These are phyloP conservation scores for Saccharomycopsis sp. DNA, from an alignment of 805 yeast genomes.

Conservation along the genomic window DNA sequence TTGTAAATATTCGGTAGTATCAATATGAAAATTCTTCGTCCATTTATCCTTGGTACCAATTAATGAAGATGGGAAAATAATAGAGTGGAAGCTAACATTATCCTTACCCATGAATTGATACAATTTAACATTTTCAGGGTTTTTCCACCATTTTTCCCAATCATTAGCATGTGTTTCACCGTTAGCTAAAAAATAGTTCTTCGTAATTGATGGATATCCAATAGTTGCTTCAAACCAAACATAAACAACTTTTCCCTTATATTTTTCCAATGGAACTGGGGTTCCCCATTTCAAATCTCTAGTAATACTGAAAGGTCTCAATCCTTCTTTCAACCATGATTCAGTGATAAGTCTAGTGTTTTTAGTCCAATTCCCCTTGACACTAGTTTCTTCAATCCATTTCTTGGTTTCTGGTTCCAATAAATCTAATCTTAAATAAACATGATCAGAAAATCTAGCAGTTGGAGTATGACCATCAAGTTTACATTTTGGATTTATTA, in stretches of 20 bases:
- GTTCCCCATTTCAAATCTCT: constrained; percentile 98
- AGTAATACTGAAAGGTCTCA: constrained; percentile 91
- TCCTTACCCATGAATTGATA: constrained; percentile 99
- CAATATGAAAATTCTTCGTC: constrained; percentile 87
- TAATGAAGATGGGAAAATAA: constrained; percentile 90
- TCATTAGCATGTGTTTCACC: constrained; percentile 24
- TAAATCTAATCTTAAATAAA: constrained; percentile 77
- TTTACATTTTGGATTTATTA: constrained; percentile 93
- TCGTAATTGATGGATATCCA: constrained; percentile 95
- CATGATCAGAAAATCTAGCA: constrained; percentile 74
- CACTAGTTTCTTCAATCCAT: constrained; percentile 68
- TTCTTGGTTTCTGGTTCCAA: constrained; percentile 65
- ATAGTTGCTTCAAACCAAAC: constrained; percentile 99
- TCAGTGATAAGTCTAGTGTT: constrained; percentile 84
- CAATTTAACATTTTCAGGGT: constrained; percentile 80
- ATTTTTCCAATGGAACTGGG: constrained; percentile 88
- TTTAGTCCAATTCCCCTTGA: constrained; percentile 82
- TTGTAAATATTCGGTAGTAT: constrained; percentile 94
- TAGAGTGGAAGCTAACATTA: constrained; percentile 97
- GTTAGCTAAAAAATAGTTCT: constrained; percentile 61
- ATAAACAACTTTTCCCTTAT: constrained; percentile 82
- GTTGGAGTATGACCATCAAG: constrained; percentile 79
- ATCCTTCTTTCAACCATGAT: constrained; percentile 91
- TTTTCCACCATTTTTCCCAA: constrained; percentile 93
- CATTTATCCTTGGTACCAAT: constrained; percentile 83